Evolutionary conservation across 495 filamentous ascomycete genomes (phyloP), one percentile per base, ranked within the genome.

Genomic region (Parachaetomium inaequale): DNA sequence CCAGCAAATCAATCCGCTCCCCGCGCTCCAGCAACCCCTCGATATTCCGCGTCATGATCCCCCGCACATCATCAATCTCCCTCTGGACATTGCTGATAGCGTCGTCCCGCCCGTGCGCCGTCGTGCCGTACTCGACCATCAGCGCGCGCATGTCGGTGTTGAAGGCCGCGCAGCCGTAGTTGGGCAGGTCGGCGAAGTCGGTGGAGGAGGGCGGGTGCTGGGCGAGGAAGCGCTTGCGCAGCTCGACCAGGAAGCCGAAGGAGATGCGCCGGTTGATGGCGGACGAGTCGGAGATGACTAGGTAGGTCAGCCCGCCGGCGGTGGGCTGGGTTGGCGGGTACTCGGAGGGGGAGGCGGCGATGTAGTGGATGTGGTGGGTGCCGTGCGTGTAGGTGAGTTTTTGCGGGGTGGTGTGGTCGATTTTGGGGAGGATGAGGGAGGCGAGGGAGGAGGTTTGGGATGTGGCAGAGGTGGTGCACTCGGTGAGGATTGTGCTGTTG

Each of bases 11-110:
- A 66, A 99, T 96, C 66, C 93, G 82, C 81, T 97, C 94, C 19
- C 94, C 94, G 3, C 94, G 79, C 83, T 99, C 94, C 51, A 99
- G 74, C 67, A 99, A 85, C 58, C 92, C 81, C 84, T 99, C 94
- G 66, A 99, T 99, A 75, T 98, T 99, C 79, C 95, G 86, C 57
- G 93, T 96, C 94, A 99, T 99, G 71, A 99, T 96, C 32, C 92
- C 92, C 49, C 88, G 80, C 45, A 96, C 94, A 64, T 89, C 91
- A 59, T 96, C 92, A 67, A 99, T 97, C 78, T 98, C 95, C 29
- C 82, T 79, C 71, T 89, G 87, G 32, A 87, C 93, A 57, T 88
- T 92, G 40, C 82, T 78, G 21, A 98, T 85, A 57, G 94, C 92
- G 77, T 98, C 95, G 45, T 92, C 80, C 66, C 88, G 83, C 29